These are phyloP conservation scores for Phytophthora cactorum DNA, from an alignment of 352 stramenopile species.

Conservation along the genomic window DNA sequence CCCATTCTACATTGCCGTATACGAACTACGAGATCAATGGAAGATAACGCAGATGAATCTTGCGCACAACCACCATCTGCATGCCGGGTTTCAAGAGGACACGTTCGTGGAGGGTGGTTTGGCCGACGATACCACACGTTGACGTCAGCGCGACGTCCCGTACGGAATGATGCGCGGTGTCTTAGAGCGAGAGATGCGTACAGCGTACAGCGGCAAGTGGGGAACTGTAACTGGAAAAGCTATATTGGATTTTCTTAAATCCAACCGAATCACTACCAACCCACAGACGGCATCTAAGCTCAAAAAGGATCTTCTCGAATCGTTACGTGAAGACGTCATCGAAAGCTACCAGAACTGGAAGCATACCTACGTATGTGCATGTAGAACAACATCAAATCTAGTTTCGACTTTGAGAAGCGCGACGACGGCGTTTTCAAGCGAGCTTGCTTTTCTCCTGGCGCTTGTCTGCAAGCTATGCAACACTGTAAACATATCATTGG, in stretches of 20 bases:
- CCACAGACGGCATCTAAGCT: not conserved
- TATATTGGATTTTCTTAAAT: not conserved
- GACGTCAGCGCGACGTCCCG: not conserved
- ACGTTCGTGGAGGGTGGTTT: conserved; percentile 4
- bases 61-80: not conserved
- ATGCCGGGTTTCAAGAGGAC: conserved; percentile 1
- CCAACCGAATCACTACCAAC: not conserved
- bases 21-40: conserved; percentile 9
- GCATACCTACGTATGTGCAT: not conserved
- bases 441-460: conserved; percentile 3
- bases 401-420: not conserved
- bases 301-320: not conserved
- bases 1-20: conserved; percentile 3
- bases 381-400: not conserved
- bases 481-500: conserved; percentile 11
- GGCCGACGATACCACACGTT: not conserved
- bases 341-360: conserved; percentile 15
- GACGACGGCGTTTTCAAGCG: not conserved
- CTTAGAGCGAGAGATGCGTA: not conserved
- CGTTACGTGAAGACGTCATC: not conserved
- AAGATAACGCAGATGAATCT: conserved; percentile 10
- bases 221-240: not conserved
- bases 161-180: not conserved
- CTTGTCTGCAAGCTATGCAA: not conserved
- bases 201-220: not conserved